These are phyloP conservation scores for Solanum infundibuliforme DNA, from an alignment of 257 asterid species.

Conservation along the genomic window DNA sequence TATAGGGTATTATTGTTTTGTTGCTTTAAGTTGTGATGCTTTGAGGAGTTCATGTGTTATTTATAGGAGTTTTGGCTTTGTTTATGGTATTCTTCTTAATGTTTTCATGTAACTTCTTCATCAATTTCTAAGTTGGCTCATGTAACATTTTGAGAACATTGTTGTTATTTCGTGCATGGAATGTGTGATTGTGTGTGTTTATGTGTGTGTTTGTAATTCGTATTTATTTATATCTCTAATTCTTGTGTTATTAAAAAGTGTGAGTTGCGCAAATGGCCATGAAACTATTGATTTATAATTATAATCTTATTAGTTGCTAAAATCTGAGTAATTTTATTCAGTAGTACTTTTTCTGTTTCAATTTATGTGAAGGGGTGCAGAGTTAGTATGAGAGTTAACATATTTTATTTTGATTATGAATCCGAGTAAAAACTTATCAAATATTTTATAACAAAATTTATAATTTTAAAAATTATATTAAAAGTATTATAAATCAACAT, in stretches of 20 bases:
- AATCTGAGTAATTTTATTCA: background rate
- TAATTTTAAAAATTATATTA: background rate
- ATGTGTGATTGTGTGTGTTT: background rate
- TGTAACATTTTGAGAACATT: no score
- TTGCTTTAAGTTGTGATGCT: no score
- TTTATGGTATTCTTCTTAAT: no score
- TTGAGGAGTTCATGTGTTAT: no score
- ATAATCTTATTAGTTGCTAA: background rate
- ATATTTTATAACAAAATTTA: background rate
- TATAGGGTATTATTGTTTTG: no score
- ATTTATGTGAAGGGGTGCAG: background rate
- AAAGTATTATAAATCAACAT: background rate
- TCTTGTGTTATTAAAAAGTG: background rate
- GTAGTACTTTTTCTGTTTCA: background rate
- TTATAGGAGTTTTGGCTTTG: no score
- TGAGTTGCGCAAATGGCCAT: background rate
- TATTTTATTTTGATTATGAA: background rate
- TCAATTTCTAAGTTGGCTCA: no score
- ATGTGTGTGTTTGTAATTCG: background rate
- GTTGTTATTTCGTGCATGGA: no score
- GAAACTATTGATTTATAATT: background rate
- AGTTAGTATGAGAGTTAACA: background rate
- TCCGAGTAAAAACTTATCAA: background rate
- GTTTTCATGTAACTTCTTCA: no score
- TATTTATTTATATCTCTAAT: background rate